Evolutionary conservation across 495 filamentous ascomycete species (phyloP), one percentile per base, ranked within the genome.

Genomic region (Aspergillus carlsbadensis): DNA sequence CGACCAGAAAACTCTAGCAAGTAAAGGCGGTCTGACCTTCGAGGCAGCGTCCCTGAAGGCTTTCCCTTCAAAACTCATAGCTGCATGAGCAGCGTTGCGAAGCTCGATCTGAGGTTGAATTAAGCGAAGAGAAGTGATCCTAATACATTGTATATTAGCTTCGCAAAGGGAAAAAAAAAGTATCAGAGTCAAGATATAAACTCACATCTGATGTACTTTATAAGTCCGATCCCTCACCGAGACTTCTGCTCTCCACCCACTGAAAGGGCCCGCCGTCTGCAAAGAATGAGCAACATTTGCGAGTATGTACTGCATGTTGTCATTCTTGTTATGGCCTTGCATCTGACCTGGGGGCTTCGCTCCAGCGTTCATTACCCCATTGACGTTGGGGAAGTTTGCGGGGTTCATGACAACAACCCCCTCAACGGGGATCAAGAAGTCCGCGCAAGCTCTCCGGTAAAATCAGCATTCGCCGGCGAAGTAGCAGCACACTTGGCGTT

Each of bases 401-500:
- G 73, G 68, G 77, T 81, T 81, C 78, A 81, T 78, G 67, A 67
- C 70, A 63, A 70, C 65, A 70, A 69, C 73, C 73, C 75, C 75
- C 67, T 71, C 59, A 71, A 69, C 67, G 75, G 71, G 74, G 72
- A 67, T 67, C 64, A 65, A 66, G 53, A 58, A 71, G 68, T 71
- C 72, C 73, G 71, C 69, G 68, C 59, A 65, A 65, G 59, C 45
- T 47, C 45, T 58, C 52, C 20, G 52, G 67, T 58, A 57, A 53
- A 56, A 59, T 71, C 73, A 76, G 72, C 75, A 78, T 78, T 73
- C 74, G 74, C 72, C 53, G 62, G 52, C 39, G 56, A 55, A 39
- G 56, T 53, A 54, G 33, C 57, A 31, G 56, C 40, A 54, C 41
- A 53, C 33, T 14, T 17, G 42, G 18, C 49, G 45, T 54, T 29